Evolutionary conservation across 2,329 filamentous ascomycete species (phyloP).

Genomic region (Cephalotrichum gorgonifer): DNA sequence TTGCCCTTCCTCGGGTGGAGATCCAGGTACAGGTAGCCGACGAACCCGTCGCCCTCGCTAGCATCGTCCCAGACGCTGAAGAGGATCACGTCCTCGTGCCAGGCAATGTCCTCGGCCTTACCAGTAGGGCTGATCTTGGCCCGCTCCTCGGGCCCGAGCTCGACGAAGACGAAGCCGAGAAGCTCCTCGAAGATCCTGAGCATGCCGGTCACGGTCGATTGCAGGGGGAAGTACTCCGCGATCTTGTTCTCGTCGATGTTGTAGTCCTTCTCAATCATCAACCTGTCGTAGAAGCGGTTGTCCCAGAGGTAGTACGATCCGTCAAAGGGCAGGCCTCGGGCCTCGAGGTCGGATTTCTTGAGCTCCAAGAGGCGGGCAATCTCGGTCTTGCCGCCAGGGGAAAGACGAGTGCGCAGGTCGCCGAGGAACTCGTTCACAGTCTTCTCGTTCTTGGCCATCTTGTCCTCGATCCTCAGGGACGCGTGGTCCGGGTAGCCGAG

Average conservation of each 20-base stretch:
- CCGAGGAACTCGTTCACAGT: conserved; percentile 64
- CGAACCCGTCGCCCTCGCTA: conserved; percentile 59
- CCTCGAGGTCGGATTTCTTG: conserved; percentile 60
- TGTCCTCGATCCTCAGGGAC: conserved; percentile 65
- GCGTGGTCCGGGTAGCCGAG: conserved; percentile 72
- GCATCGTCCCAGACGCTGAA: conserved; percentile 78
- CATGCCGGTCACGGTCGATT: conserved; percentile 66
- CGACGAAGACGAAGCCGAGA: conserved; percentile 69
- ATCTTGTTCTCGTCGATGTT: conserved; percentile 71
- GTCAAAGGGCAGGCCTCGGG: conserved; percentile 48
- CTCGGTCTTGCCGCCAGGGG: conserved; percentile 61
- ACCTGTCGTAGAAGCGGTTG: conserved; percentile 65
- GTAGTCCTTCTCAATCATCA: conserved; percentile 73
- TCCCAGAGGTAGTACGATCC: conserved; percentile 77
- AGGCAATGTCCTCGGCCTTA: conserved; percentile 61
- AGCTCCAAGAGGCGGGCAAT: conserved; percentile 58
- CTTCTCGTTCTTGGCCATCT: conserved; percentile 72
- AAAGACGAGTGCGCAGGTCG: conserved; percentile 57
- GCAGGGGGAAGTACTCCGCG: conserved; percentile 74
- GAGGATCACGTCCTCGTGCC: conserved; percentile 75
- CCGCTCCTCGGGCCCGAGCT: conserved; percentile 58
- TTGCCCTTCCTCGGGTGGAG: conserved; percentile 72
- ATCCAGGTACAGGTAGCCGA: conserved; percentile 76
- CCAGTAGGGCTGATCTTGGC: conserved; percentile 54
- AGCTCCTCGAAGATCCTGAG: conserved; percentile 74